Base-by-base conservation (phyloP, 257 asterid species). In the Fraxinus quadrangulata region DNA sequence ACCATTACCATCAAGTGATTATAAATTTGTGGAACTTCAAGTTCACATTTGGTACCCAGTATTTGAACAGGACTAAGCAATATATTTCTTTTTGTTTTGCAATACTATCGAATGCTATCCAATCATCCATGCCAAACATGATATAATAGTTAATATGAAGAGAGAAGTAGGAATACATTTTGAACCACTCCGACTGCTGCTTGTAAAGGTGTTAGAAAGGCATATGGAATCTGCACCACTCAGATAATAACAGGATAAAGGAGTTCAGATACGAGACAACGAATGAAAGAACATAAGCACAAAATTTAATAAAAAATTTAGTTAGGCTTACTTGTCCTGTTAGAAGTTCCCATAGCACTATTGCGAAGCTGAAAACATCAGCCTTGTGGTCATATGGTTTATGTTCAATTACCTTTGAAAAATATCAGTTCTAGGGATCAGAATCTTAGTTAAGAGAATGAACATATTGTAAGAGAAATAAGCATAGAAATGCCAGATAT, bases 161-260 rank as follows among this genome's bases (percentile, higher is more conserved):
- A 63, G 19, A 63, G 17, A 12, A 11, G 36, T 9, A 63, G 69
- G 33, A 23, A 87, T 87, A 95, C 99, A 91, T 92, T 89, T 82
- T 92, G 99, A 83, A 95, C 99, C 80, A 95, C 99, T 56, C 99
- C 99, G 33, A 95, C 94, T 59, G 99, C 99, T 30, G 98, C 99
- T 89, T 95, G 99, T 78, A 95, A 77, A 56, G 91, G 91, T 39
- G 91, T 81, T 77, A 85, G 77, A 78, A 74, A 80, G 17, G 85
- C 80, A 79, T 87, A 87, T n/a, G 89, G 91, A 81, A 87, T 79
- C 90, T 87, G 80, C 42, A 79, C 70, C 63, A 6, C 30, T 59
- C 33, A 28, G 14, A 67, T 63, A 21, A 17, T 51, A 71, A 14
- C 17, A 56, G 30, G 76, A 28, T 39, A 23, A 16, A 33, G 12